phyloP scores from a whole-genome alignment of 495 filamentous ascomycete species.

The Mytilinidion resinicola region DNA sequence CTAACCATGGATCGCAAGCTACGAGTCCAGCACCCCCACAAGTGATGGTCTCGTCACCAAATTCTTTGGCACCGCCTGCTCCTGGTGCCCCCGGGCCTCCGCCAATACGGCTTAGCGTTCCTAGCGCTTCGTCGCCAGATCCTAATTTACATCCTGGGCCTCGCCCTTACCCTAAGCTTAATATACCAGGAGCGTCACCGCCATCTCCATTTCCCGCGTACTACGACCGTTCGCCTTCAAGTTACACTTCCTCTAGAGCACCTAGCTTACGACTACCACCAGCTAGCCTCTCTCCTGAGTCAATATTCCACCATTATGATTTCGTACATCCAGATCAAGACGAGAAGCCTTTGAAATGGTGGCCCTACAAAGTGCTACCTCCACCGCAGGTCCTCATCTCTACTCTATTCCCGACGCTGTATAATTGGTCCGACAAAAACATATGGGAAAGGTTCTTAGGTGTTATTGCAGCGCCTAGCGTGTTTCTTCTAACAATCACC shows the following conservation, averaged over 20 bases:
- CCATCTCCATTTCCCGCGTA: conserved; percentile 48
- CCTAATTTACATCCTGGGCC: conserved; percentile 5
- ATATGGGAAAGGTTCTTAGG: conserved; percentile 72
- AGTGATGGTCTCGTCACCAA: conserved; percentile 4
- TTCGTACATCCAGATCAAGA: conserved; percentile 19
- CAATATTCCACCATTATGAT: conserved; percentile 30
- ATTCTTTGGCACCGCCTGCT: conserved; percentile 19
- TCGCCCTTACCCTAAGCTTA: conserved; percentile 17
- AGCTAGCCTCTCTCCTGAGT: conserved; percentile 48
- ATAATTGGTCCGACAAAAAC: conserved; percentile 67
- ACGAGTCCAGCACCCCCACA: conserved; percentile 26
- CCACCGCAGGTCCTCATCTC: conserved; percentile 60
- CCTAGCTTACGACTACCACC: conserved; percentile 50
- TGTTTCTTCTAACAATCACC: conserved; percentile 85
- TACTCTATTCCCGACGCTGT: conserved; percentile 85
- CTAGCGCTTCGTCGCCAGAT: conserved; percentile 23
- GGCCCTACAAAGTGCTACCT: conserved; percentile 67
- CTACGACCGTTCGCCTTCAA: conserved; percentile 38
- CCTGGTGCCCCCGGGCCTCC: background rate
- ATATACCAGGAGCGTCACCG: conserved; percentile 33
- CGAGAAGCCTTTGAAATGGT: conserved; percentile 44
- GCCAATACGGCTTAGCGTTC: conserved; percentile 16
- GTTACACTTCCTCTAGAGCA: conserved; percentile 27
- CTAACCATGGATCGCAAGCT: conserved; percentile 24
- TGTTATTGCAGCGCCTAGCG: conserved; percentile 74